Conservation (phyloP, 2,329 filamentous ascomycete genomes). For the Tetracladium maxilliforme region DNA sequence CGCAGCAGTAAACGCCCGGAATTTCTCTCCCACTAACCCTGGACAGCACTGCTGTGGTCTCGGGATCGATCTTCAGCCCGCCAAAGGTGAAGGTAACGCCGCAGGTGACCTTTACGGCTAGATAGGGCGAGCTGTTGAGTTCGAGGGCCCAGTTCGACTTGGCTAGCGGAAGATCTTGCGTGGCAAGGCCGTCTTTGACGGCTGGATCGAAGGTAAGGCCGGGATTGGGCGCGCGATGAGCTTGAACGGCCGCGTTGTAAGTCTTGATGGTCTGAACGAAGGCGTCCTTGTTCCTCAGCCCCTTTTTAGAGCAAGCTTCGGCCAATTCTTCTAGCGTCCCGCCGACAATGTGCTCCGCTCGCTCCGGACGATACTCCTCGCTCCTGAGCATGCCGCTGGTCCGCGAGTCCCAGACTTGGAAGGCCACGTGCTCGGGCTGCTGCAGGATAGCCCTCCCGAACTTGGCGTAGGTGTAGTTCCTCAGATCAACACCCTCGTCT, state of each 20-base stretch:
- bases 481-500: conserved; percentile 48
- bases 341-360: conserved; percentile 36
- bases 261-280: conserved; percentile 36
- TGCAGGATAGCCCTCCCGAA: conserved; percentile 46
- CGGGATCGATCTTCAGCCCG: conserved; percentile 38
- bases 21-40: conserved; percentile 27
- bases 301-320: conserved; percentile 25
- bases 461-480: conserved; percentile 54
- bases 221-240: conserved; percentile 27
- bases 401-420: conserved; percentile 48
- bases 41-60: conserved; percentile 35
- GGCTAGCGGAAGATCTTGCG: conserved; percentile 31
- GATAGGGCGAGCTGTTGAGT: conserved; percentile 38
- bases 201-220: conserved; percentile 39
- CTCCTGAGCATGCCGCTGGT: conserved; percentile 34
- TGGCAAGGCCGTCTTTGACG: conserved; percentile 45
- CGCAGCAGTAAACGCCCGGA: conserved; percentile 40
- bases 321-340: conserved; percentile 39
- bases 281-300: conserved; percentile 24
- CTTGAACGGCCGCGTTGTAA: conserved; percentile 42
- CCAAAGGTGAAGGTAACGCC: conserved; percentile 59
- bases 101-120: conserved; percentile 48
- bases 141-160: conserved; percentile 56
- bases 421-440: conserved; percentile 42
- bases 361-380: conserved; percentile 47